These are phyloP conservation scores for Claviceps paspali DNA, from an alignment of 2,329 filamentous ascomycete genomes.

Conservation along the genomic window DNA sequence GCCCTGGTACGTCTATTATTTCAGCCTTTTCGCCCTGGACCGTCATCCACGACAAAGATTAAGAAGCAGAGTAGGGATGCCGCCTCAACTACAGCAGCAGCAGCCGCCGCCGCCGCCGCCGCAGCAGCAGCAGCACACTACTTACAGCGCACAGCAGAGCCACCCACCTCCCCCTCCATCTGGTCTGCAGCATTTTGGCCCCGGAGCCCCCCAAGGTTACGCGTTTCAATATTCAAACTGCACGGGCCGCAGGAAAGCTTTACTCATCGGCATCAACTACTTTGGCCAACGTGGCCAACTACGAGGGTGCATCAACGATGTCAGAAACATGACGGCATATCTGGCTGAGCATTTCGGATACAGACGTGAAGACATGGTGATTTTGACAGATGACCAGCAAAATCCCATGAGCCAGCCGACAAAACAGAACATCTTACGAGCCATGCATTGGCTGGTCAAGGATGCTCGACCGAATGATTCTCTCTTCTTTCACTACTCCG, in stretches of 20 bases:
- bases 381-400: slow-evolving; percentile 90
- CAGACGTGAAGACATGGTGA: slow-evolving; percentile 91
- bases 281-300: slow-evolving; percentile 85
- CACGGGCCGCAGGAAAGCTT: slow-evolving; percentile 73
- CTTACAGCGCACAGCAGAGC: slow-evolving; percentile 2
- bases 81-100: slow-evolving; percentile 1
- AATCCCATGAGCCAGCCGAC: slow-evolving; percentile 95
- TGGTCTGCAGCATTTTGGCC: slow-evolving; percentile 57
- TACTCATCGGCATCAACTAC: slow-evolving; percentile 93
- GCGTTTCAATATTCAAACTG: slow-evolving; percentile 85
- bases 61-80: slow-evolving; percentile 7
- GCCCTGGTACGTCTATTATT: slow-evolving; percentile 11
- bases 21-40: not conserved
- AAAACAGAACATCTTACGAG: slow-evolving; percentile 84
- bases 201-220: slow-evolving; percentile 67
- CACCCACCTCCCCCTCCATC: slow-evolving; percentile 51
- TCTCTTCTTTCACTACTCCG: slow-evolving; percentile 94
- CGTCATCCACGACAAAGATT: not conserved
- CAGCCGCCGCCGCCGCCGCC: slow-evolving; percentile 2
- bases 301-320: slow-evolving; percentile 90
- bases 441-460: slow-evolving; percentile 97
- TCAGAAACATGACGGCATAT: slow-evolving; percentile 91
- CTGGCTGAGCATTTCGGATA: slow-evolving; percentile 82
- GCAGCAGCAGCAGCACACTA: slow-evolving; percentile 7
- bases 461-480: slow-evolving; percentile 86